Evolutionary conservation across 164 flowering plant genomes (phyloP), one percentile per base, ranked within the genome.

Genomic region (Litsea cubeba): DNA sequence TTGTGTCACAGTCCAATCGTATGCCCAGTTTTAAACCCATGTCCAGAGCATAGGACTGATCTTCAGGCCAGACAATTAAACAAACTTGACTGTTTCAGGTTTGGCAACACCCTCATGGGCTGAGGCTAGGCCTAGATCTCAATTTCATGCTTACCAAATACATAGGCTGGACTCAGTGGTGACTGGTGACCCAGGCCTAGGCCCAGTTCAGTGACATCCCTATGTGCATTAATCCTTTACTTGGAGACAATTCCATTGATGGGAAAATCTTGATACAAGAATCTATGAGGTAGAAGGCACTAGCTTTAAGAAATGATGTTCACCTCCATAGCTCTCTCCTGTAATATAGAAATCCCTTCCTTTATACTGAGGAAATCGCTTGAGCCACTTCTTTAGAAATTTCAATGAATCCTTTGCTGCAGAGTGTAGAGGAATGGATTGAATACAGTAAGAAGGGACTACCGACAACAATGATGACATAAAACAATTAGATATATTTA

Each of bases 281-380:
- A 65, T 40, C 28, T 26, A 49, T 54, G 46, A 28, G 15, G 12
- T 10, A 17, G 26, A 62, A 26, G 20, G 22, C 32, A 51, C 12
- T 28, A 1, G 12, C 8, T 26, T 7, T 24, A 6, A 28, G 64
- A 65, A 65, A 54, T 24, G 32, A 20, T 69, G 1, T 71, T 2
- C 79, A 90, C 96, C 98, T 80, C 84, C 97, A 85, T 91, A 93
- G 79, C 98, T 93, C 82, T 93, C 98, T 76, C 98, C 98, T 2
- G 87, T 76, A 25, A 93, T 80, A 71, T 86, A 91, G 69, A 93
- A 89, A 51, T 91, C 97, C 67, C 91, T 86, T 74, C 87, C 93
- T 81, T 86, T 85, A 72, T 87, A 93, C 57, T 89, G 88, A 24
- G 98, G 92, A 78, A 90, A 93, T 23, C 91, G 92, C 71, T 89